Evolutionary conservation across 345 rosid genomes (phyloP).

Genomic region (Eucalyptus brandiana): DNA sequence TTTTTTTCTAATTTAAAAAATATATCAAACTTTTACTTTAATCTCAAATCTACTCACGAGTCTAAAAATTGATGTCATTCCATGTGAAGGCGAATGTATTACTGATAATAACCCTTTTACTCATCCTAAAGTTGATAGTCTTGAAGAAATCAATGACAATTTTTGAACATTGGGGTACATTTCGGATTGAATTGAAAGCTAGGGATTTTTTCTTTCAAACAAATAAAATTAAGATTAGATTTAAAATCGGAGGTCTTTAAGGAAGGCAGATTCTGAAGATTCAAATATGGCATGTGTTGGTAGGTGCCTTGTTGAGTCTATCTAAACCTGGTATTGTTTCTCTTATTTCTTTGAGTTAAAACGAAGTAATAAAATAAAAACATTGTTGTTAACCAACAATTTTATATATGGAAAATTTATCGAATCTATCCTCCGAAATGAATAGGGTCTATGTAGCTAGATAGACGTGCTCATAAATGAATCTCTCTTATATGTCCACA

Average conservation of each 20-base stretch:
- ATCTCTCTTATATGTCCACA: background rate
- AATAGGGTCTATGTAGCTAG: background rate
- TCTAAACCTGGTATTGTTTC: background rate
- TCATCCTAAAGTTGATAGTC: accelerated
- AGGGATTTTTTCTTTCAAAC: background rate
- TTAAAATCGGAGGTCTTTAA: background rate
- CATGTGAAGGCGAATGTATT: accelerated
- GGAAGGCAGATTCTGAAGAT: accelerated
- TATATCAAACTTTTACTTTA: background rate
- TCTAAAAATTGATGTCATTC: background rate
- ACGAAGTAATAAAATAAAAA: background rate
- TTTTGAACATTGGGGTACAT: accelerated
- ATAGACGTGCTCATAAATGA: background rate
- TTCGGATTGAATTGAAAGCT: background rate
- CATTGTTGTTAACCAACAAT: background rate
- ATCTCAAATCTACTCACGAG: accelerated
- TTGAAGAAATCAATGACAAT: background rate
- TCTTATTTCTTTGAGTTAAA: background rate
- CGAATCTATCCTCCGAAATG: background rate
- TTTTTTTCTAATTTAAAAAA: background rate
- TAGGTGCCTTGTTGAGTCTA: background rate
- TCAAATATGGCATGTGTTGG: background rate
- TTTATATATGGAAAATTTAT: background rate
- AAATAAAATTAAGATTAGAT: background rate
- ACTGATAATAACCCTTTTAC: accelerated